These are phyloP conservation scores for Adansonia madagascariensis DNA, from an alignment of 441 rosid genomes.

Conservation along the genomic window DNA sequence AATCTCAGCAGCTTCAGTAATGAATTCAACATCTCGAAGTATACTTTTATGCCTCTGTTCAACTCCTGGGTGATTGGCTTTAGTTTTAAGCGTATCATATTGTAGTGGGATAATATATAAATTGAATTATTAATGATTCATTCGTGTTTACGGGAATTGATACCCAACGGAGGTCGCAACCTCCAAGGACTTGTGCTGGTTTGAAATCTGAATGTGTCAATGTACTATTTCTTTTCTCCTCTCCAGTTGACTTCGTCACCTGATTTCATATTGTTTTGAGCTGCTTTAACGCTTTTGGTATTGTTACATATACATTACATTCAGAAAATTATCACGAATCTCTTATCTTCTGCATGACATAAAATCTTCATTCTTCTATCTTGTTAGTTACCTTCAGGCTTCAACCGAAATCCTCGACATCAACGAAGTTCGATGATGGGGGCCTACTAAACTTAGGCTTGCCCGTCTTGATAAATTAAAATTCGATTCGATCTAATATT, in stretches of 20 bases:
- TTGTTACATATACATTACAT: no score
- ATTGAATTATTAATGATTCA: background rate
- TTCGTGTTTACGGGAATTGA: background rate
- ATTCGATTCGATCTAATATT: background rate
- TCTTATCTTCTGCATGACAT: background rate
- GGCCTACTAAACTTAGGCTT: background rate
- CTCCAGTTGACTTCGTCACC: background rate
- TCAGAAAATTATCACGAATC: no score
- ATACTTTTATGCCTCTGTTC: background rate
- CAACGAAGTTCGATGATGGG: background rate
- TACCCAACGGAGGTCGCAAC: background rate
- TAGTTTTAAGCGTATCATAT: background rate
- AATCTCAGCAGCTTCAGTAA: conserved; percentile 8
- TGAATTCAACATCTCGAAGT: background rate
- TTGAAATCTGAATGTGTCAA: background rate
- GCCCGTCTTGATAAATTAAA: background rate
- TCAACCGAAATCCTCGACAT: background rate
- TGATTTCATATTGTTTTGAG: no score
- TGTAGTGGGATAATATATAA: background rate
- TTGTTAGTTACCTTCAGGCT: background rate
- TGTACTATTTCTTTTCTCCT: background rate
- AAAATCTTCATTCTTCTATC: background rate
- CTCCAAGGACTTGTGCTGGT: background rate
- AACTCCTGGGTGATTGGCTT: background rate
- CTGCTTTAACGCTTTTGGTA: no score